Percentiles rank a stretch among this genome's conserved stretches.
Conservation (phyloP, 306 rosid genomes). For the Pyrus pyrifolia region DNA sequence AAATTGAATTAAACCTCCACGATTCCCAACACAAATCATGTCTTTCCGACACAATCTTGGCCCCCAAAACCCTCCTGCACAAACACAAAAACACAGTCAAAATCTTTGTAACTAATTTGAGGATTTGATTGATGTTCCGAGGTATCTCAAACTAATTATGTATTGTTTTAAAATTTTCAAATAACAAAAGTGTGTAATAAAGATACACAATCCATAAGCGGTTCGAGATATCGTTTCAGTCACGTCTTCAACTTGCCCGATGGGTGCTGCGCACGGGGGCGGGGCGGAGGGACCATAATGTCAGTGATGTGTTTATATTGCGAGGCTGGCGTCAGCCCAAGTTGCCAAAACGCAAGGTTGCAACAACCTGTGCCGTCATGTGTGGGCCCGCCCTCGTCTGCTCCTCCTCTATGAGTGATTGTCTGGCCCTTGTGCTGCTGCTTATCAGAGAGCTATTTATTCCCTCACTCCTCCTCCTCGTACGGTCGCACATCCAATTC, state of each 20-base stretch:
- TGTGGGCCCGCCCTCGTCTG: not conserved
- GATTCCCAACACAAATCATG: not conserved
- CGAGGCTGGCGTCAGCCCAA: constrained; percentile 16
- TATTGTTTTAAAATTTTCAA: no score
- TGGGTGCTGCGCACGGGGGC: not conserved
- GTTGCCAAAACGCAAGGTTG: constrained; percentile 10
- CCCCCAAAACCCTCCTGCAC: not conserved
- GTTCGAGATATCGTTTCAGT: fast-evolving
- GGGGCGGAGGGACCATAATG: constrained; percentile 15
- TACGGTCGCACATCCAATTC: not conserved
- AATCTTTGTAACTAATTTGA: not conserved
- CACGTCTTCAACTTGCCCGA: not conserved
- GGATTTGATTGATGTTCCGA: not conserved
- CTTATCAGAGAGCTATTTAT: not conserved
- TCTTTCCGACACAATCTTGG: constrained; percentile 28
- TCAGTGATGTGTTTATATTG: constrained; percentile 7
- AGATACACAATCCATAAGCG: no score
- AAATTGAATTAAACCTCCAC: not conserved
- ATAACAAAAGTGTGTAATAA: no score
- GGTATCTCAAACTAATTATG: fast-evolving
- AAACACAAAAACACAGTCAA: not conserved
- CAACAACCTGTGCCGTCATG: constrained; percentile 1
- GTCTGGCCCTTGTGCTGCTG: not conserved
- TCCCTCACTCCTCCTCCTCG: constrained; percentile 1
- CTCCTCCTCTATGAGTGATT: not conserved